A percentile compares a stretch with the other conserved stretches of the same genome.
phyloP scores from a whole-genome alignment of 1,284 basidiomycete genomes.

The Filobasidium uniguttulatum region DNA sequence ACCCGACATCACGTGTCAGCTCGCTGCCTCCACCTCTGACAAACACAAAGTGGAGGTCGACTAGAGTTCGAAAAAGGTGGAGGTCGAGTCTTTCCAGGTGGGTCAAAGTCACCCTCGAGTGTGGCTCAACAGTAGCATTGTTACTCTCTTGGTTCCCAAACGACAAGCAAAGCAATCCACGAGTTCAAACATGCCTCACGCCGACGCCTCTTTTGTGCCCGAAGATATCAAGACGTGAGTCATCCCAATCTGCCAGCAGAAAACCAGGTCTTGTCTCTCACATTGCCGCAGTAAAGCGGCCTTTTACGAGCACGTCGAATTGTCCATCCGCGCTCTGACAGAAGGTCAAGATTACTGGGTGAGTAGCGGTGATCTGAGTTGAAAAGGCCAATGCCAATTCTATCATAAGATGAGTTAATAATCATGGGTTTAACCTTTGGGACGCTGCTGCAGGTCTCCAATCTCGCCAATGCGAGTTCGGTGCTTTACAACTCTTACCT shows the following conservation, averaged over 20 bases:
- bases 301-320: slow-evolving; percentile 62
- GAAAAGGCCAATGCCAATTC: background rate
- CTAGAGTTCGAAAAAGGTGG: too few species aligned
- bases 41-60: too few species aligned
- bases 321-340: slow-evolving; percentile 50
- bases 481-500: slow-evolving; percentile 62
- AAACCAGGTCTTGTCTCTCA: background rate
- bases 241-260: background rate
- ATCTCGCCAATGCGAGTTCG: slow-evolving; percentile 66
- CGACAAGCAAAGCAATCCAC: too few species aligned
- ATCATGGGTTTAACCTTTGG: background rate
- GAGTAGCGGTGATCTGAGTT: slow-evolving; percentile 18
- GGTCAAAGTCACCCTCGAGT: too few species aligned
- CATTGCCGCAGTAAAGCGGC: slow-evolving; percentile 42
- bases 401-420: too few species aligned
- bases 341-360: slow-evolving; percentile 65
- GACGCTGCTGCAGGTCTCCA: slow-evolving; percentile 49
- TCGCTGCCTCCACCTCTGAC: too few species aligned
- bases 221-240: slow-evolving; percentile 45
- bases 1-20: too few species aligned
- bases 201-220: slow-evolving; percentile 62
- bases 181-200: slow-evolving; percentile 56
- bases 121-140: too few species aligned
- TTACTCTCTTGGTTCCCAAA: too few species aligned
- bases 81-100: too few species aligned